Conservation (phyloP, 208 protist species). For the Trypanosoma mega region DNA sequence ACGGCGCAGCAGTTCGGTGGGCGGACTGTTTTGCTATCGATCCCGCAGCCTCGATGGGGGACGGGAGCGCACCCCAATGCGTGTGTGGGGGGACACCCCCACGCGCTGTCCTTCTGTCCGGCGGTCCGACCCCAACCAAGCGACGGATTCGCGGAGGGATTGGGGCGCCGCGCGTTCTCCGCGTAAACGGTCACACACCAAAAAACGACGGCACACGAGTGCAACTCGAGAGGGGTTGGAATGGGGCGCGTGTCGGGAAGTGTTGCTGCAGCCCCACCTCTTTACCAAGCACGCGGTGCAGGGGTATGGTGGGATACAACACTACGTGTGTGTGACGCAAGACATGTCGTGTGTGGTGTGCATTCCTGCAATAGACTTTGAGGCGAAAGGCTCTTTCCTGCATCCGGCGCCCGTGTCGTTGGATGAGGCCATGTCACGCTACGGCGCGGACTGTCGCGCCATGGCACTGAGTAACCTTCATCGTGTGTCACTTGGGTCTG, state of each 20-base stretch:
- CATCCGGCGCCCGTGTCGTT: conserved; percentile 3
- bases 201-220: too few relatives aligned
- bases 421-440: conserved; percentile 33
- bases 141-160: too few relatives aligned
- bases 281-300: conserved; percentile 42
- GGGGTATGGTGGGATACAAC: conserved; percentile 12
- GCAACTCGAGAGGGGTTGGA: too few relatives aligned
- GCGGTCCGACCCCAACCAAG: too few relatives aligned
- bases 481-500: conserved; percentile 46
- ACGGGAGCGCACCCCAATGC: background rate
- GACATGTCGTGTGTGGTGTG: conserved; percentile 43
- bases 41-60: conserved; percentile 14
- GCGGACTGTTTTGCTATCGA: background rate
- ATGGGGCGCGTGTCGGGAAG: background rate
- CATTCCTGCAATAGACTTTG: conserved; percentile 37
- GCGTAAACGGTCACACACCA: too few relatives aligned
- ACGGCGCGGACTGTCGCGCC: conserved; percentile 33
- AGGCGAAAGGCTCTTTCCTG: conserved; percentile 13
- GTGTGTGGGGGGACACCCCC: background rate
- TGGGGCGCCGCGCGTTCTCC: too few relatives aligned
- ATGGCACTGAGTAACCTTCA: conserved; percentile 37
- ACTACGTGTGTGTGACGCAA: conserved; percentile 60
- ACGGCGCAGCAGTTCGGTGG: conserved; percentile 7
- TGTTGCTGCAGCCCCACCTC: conserved; percentile 36
- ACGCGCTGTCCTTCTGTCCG: too few relatives aligned